Evolutionary conservation across 345 rosid species (phyloP).

Genomic region (Hypericum androsaemum): DNA sequence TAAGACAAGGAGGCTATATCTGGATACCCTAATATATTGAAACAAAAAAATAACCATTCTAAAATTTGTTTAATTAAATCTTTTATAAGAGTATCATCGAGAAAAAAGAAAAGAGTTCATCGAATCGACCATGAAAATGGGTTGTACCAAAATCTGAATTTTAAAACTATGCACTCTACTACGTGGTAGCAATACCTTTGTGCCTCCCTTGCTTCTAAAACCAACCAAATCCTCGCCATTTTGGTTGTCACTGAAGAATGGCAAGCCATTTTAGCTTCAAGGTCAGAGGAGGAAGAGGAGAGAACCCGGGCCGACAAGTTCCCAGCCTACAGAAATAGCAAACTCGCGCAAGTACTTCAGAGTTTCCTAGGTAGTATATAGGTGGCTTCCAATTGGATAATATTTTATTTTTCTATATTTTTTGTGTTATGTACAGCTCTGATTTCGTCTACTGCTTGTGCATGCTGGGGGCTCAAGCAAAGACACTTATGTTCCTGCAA

Average conservation of each 20-base stretch:
- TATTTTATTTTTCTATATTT: neutral
- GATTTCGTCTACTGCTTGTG: constrained; percentile 6
- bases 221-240: neutral
- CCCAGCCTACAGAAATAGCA: constrained; percentile 55
- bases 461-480: constrained; percentile 83
- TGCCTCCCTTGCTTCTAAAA: constrained; percentile 1
- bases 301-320: neutral
- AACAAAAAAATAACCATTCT: too few species aligned
- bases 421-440: neutral
- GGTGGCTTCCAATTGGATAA: neutral
- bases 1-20: too few species aligned
- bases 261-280: neutral
- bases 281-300: too few species aligned
- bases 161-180: too few species aligned
- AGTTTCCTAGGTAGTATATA: constrained; percentile 68
- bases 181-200: constrained; percentile 13
- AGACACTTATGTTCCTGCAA: constrained; percentile 95
- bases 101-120: too few species aligned
- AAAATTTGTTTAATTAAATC: too few species aligned
- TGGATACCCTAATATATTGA: too few species aligned
- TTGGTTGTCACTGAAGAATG: constrained; percentile 12
- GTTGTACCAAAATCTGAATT: too few species aligned
- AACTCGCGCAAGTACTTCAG: constrained; percentile 94
- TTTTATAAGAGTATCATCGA: too few species aligned
- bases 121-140: too few species aligned